These are phyloP conservation scores for Cladosporium sp. DNA, from an alignment of 2,329 filamentous ascomycete genomes.

Conservation along the genomic window DNA sequence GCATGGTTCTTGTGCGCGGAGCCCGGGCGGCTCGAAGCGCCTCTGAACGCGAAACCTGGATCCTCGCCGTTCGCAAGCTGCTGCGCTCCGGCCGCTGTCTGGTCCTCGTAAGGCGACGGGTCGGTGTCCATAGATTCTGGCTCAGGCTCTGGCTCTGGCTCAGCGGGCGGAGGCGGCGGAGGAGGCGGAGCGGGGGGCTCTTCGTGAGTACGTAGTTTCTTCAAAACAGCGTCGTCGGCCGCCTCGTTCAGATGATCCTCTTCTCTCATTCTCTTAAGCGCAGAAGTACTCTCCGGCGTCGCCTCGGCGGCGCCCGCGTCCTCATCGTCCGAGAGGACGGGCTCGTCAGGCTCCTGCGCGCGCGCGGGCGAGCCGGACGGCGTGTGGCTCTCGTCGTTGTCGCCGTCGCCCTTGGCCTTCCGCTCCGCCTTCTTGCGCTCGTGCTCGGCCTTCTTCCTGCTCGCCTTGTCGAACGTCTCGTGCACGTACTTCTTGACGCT, in stretches of 20 bases:
- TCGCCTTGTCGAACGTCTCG: constrained; percentile 80
- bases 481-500: constrained; percentile 79
- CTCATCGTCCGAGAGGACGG: constrained; percentile 24
- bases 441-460: constrained; percentile 64
- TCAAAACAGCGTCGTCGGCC: constrained; percentile 24
- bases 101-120: constrained; percentile 19
- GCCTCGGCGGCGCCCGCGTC: constrained; percentile 21
- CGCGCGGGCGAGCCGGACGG: constrained; percentile 24
- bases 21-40: constrained; percentile 17
- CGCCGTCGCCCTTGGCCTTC: constrained; percentile 26
- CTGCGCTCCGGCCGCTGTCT: constrained; percentile 13
- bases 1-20: constrained; percentile 17
- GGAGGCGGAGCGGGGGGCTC: constrained; percentile 31
- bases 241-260: constrained; percentile 30
- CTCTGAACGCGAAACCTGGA: constrained; percentile 23
- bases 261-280: constrained; percentile 23
- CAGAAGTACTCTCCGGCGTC: constrained; percentile 21
- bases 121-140: constrained; percentile 12
- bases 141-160: constrained; percentile 13
- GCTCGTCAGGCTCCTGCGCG: constrained; percentile 17
- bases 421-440: constrained; percentile 58
- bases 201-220: constrained; percentile 27
- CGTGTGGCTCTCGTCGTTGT: constrained; percentile 16
- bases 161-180: constrained; percentile 37
- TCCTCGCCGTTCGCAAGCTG: constrained; percentile 18